Evolutionary conservation across 2,329 filamentous ascomycete genomes (phyloP).

Genomic region (Epichloe bromicola): DNA sequence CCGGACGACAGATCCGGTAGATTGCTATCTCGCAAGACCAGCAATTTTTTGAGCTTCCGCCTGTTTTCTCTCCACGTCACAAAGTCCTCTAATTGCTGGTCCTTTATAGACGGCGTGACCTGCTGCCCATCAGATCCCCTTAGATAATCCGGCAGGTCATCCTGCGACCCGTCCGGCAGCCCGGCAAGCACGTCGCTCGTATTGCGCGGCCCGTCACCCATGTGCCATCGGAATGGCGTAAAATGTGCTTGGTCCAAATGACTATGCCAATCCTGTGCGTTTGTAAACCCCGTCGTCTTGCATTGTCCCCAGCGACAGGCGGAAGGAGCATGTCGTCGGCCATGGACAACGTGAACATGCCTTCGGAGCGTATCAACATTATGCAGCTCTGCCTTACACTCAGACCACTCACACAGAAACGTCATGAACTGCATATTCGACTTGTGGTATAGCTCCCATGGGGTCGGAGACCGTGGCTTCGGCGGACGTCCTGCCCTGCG

Average conservation of each 20-base stretch:
- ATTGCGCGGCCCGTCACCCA: conserved; percentile 45
- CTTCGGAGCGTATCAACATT: conserved; percentile 45
- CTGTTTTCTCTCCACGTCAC: conserved; percentile 31
- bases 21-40: conserved; percentile 32
- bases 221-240: conserved; percentile 39
- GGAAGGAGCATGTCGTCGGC: not conserved
- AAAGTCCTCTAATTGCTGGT: conserved; percentile 37
- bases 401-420: conserved; percentile 47
- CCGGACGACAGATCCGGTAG: conserved; percentile 16
- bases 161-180: conserved; percentile 11
- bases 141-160: conserved; percentile 34
- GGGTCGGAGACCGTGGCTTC: conserved; percentile 24
- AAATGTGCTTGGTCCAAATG: conserved; percentile 45
- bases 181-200: conserved; percentile 10
- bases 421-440: conserved; percentile 32
- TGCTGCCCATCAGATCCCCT: conserved; percentile 39
- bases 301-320: conserved; percentile 23
- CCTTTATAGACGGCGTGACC: conserved; percentile 43
- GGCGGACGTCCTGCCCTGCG: conserved; percentile 32
- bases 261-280: conserved; percentile 22
- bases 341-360: conserved; percentile 41
- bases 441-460: conserved; percentile 27
- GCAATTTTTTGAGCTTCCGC: conserved; percentile 30
- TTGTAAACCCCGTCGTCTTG: conserved; percentile 1
- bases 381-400: conserved; percentile 47